Evolutionary conservation across 1,139 yeast genomes (phyloP).

Genomic region (Hansenula lynferdii): DNA sequence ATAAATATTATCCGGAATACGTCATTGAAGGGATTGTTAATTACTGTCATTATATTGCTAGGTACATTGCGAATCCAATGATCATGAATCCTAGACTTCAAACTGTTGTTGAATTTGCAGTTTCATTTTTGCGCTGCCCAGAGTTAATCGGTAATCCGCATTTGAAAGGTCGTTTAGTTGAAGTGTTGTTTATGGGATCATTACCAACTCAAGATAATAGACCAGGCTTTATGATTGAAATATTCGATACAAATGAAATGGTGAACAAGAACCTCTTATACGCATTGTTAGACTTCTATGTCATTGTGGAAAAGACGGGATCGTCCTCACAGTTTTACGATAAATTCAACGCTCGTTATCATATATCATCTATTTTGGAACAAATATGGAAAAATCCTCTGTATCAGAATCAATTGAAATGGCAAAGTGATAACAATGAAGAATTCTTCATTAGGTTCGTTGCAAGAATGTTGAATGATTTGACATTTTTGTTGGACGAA

Average conservation of each 20-base stretch:
- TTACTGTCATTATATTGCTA: slow-evolving; percentile 63
- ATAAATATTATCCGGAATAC: slow-evolving; percentile 84
- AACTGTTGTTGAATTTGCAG: slow-evolving; percentile 66
- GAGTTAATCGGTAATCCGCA: slow-evolving; percentile 90
- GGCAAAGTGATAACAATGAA: slow-evolving; percentile 60
- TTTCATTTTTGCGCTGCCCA: slow-evolving; percentile 77
- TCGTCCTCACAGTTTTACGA: slow-evolving; percentile 94
- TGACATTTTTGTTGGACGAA: slow-evolving; percentile 88
- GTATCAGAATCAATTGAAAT: slow-evolving; percentile 63
- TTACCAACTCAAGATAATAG: slow-evolving; percentile 49
- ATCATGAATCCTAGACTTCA: slow-evolving; percentile 46
- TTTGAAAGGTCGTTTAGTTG: slow-evolving; percentile 79
- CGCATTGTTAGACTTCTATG: slow-evolving; percentile 83
- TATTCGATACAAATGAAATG: slow-evolving; percentile 59
- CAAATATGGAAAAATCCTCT: slow-evolving; percentile 73
- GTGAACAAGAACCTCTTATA: slow-evolving; percentile 68
- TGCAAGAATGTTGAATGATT: slow-evolving; percentile 92
- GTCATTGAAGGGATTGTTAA: slow-evolving; percentile 79
- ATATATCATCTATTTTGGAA: slow-evolving; percentile 78
- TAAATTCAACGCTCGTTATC: slow-evolving; percentile 86
- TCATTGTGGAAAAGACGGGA: slow-evolving; percentile 94
- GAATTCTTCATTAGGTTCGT: slow-evolving; percentile 88
- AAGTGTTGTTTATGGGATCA: slow-evolving; percentile 74
- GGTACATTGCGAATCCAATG: slow-evolving; percentile 57
- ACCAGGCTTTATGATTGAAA: slow-evolving; percentile 70